Base-by-base conservation (phyloP, 83 land plant genomes). In the Isoetes engelmannii region DNA sequence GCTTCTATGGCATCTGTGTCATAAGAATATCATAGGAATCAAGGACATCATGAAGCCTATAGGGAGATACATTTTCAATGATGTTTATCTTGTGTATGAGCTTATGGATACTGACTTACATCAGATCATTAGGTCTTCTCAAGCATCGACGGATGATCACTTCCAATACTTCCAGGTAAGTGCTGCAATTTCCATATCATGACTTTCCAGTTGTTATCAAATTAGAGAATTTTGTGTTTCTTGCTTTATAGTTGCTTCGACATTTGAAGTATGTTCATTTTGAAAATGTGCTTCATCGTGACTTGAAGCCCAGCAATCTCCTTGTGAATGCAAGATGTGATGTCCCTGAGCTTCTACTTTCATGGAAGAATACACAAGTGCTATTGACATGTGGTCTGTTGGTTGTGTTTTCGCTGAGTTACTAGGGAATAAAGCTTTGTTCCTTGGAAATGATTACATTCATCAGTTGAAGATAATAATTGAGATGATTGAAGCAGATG, bases 1-100 rank as follows among this genome's bases (percentile, higher is more conserved):
- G 70, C 63, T 73, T 15, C 61, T 73, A 17, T 20, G 57, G 21
- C 75, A 73, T 18, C 53, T 73, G 4, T 47, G n/a, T 15, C 71
- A 74, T 37, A 63, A 74, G 50, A 74, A 74, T 58, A 45, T 74
- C 37, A 63, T 74, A 48, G 58, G 44, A 7, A n/a, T 74, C 21
- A 74, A 74, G 50, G 76, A 74, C 49, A 67, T 74, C 50, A 68
- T 74, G 76, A 51, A 51, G 15, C 54, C 54, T 51, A 15, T 51
- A 12, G 15, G 15, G n/a, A 20, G 61, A n/a, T 20, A n/a, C 61
- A 7, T 4, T 58, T 58, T 51, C 54, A 51, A 51, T 51, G 54
- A 51, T 51, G 54, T 51, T 51, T 51, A 51, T n/a, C n/a, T 51
- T 51, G 54, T 51, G 54, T 51, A 51, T 51, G 54, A 51, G 15